These are phyloP conservation scores for Gynandropsis gynandra DNA, from an alignment of 345 rosid genomes.

Conservation along the genomic window DNA sequence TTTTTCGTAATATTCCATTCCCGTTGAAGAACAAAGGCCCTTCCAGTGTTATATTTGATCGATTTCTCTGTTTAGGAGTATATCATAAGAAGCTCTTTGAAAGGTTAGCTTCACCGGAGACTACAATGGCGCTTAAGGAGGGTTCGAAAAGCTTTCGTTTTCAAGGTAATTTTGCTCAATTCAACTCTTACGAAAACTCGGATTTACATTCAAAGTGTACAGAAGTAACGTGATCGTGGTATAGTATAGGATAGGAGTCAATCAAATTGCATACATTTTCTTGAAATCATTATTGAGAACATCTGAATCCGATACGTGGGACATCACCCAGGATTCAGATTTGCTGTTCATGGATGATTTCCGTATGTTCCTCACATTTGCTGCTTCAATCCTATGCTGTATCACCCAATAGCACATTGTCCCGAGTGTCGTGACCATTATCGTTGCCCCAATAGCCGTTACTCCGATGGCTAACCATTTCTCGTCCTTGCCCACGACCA, in stretches of 20 bases:
- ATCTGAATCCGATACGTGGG: slow-evolving; percentile 59
- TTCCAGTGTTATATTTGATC: background rate
- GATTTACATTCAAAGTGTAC: too few species aligned
- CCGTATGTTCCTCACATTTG: slow-evolving; percentile 53
- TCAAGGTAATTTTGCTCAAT: too few species aligned
- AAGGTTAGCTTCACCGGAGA: too few species aligned
- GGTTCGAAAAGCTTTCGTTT: too few species aligned
- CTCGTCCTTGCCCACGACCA: slow-evolving; percentile 66
- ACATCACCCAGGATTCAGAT: slow-evolving; percentile 51
- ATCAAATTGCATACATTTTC: slow-evolving; percentile 77
- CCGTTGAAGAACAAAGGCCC: slow-evolving; percentile 16
- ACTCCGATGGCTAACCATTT: slow-evolving; percentile 65
- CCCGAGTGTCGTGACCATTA: slow-evolving; percentile 76
- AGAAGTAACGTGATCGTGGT: too few species aligned
- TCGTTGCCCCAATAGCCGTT: slow-evolving; percentile 62
- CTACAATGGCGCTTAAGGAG: too few species aligned
- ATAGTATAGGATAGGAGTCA: too few species aligned
- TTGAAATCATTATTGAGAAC: slow-evolving; percentile 49
- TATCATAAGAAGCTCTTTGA: too few species aligned
- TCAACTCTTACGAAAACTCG: too few species aligned
- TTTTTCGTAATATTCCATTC: too few species aligned
- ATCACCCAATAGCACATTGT: slow-evolving; percentile 87
- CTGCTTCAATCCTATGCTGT: slow-evolving; percentile 62
- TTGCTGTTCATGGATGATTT: slow-evolving; percentile 51
- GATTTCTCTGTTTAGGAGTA: too few species aligned